Evolutionary conservation across 352 stramenopile genomes (phyloP).

Genomic region (Phytophthora sp.): DNA sequence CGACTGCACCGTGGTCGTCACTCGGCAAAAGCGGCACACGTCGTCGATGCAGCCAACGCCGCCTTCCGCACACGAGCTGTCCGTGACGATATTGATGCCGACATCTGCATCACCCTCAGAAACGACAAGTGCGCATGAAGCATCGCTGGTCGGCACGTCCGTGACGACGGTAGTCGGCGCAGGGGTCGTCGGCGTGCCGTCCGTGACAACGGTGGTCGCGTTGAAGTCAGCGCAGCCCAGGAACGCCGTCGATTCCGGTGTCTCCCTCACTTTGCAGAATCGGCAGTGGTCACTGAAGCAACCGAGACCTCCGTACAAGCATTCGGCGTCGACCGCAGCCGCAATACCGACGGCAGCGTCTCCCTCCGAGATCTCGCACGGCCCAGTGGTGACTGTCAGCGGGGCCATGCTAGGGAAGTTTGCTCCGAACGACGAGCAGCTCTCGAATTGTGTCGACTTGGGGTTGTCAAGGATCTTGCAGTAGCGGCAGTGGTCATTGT

Average conservation of each 20-base stretch:
- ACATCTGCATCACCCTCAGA: constrained; percentile 22
- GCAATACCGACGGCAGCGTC: constrained; percentile 39
- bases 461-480: constrained; percentile 42
- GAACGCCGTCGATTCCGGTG: constrained; percentile 33
- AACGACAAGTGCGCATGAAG: background rate
- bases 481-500: constrained; percentile 42
- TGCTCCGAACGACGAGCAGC: constrained; percentile 37
- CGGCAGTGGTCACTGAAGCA: constrained; percentile 48
- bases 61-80: constrained; percentile 27
- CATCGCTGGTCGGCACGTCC: background rate
- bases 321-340: constrained; percentile 30
- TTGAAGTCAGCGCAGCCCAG: constrained; percentile 21
- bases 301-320: constrained; percentile 41
- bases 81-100: constrained; percentile 38
- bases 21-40: constrained; percentile 46
- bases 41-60: constrained; percentile 46
- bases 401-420: constrained; percentile 22
- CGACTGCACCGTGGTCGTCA: constrained; percentile 35
- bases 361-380: constrained; percentile 27
- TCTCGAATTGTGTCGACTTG: constrained; percentile 39
- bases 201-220: constrained; percentile 13
- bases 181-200: constrained; percentile 3
- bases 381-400: constrained; percentile 15
- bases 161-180: background rate
- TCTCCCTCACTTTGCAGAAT: constrained; percentile 45